Evolutionary conservation across 2,329 filamentous ascomycete genomes (phyloP), one percentile per base, ranked within the genome.

Genomic region (Venturia nashicola): DNA sequence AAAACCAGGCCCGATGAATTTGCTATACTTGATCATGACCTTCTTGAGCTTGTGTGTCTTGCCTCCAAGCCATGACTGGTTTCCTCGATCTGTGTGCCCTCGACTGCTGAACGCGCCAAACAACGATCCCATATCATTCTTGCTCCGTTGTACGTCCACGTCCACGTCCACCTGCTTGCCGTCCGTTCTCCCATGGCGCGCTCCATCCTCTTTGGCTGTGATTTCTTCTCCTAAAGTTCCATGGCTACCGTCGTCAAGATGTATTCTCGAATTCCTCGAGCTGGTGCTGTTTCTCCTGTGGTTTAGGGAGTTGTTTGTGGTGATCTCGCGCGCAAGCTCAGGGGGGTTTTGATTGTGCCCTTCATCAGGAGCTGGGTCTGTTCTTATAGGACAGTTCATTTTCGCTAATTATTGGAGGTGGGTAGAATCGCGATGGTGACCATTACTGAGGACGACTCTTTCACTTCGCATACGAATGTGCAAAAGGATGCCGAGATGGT

Each of bases 311-410:
- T 82, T 81, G 64, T 82, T 77, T 6, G 84, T 87, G 2, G 84
- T 87, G 42, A 80, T 75, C 70, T 86, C 84, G n/a, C 79, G 78
- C 65, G 80, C 80, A 64, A 87, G 73, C 2, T 76, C 75, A 64
- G 79, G 76, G 0, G 85, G 85, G 67, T 78, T 86, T 72, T 87
- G 85, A 69, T 87, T 88, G 75, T 80, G 85, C 62, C 76, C 77
- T 27, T 78, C 78, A 61, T 82, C 78, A 60, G 78, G 76, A 64
- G 83, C 79, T 12, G 76, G 75, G 66, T 88, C 84, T 40, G 79
- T 83, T 68, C 83, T 78, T 6, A 84, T 86, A 65, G 85, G 84
- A 71, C 84, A 86, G 70, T 87, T 87, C 85, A 88, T 88, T 61
- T 43, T 73, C 65, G 59, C 59, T 34, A 11, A 34, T 57, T 8